A percentile compares a stretch with the other conserved stretches of the same genome.
These are phyloP conservation scores for Aspergillus sp. DNA, from an alignment of 2,329 filamentous ascomycete species.

Conservation along the genomic window DNA sequence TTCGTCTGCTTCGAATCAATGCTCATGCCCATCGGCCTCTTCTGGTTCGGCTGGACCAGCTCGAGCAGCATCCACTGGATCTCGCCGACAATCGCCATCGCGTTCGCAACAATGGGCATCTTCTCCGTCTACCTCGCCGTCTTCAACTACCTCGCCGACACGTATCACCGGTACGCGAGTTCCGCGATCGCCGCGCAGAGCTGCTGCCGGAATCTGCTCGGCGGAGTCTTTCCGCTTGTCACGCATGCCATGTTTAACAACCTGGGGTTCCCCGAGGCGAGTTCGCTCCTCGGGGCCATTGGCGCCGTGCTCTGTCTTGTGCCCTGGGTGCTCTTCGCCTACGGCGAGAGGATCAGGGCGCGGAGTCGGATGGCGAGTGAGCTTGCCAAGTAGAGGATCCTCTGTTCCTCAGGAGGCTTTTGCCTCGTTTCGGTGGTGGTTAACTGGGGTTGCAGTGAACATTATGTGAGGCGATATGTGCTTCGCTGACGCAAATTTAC, in stretches of 20 bases:
- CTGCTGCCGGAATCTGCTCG: slow-evolving; percentile 83
- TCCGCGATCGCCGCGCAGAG: slow-evolving; percentile 84
- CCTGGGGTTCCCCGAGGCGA: slow-evolving; percentile 72
- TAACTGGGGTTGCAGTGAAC: no score
- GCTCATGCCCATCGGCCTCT: slow-evolving; percentile 77
- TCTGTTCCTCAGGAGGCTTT: no score
- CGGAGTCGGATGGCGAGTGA: slow-evolving; percentile 75
- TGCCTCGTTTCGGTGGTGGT: no score
- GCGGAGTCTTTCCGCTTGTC: slow-evolving; percentile 79
- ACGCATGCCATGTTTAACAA: slow-evolving; percentile 73
- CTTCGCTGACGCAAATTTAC: no score
- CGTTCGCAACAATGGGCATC: slow-evolving; percentile 78
- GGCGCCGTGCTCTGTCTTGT: slow-evolving; percentile 71
- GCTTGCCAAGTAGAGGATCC: slow-evolving; percentile 3
- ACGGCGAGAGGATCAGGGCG: slow-evolving; percentile 73
- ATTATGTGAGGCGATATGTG: no score
- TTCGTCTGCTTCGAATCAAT: slow-evolving; percentile 78
- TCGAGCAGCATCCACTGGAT: slow-evolving; percentile 70
- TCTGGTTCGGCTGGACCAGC: slow-evolving; percentile 78
- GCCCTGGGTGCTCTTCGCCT: slow-evolving; percentile 85
- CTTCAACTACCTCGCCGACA: slow-evolving; percentile 89
- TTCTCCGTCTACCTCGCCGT: slow-evolving; percentile 82
- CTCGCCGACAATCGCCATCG: slow-evolving; percentile 70
- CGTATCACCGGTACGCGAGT: slow-evolving; percentile 79
- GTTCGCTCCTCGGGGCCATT: slow-evolving; percentile 76